A percentile compares a stretch with the other conserved stretches of the same genome.
Conservation (phyloP, 2,329 filamentous ascomycete species). For the Calonectria naviculata region DNA sequence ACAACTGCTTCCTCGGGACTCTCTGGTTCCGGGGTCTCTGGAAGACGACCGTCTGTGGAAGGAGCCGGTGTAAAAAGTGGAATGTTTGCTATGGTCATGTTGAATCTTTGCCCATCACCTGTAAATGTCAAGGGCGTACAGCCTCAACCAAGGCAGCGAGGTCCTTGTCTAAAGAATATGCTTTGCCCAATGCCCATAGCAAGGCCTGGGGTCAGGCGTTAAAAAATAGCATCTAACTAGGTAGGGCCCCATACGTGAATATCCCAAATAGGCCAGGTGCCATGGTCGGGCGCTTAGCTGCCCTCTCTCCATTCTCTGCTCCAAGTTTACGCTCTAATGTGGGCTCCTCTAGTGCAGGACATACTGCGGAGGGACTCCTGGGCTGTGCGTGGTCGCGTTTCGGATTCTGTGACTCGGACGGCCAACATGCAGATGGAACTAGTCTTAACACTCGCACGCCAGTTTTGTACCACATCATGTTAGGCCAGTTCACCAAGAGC, state of each 20-base stretch:
- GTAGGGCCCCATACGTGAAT: background rate
- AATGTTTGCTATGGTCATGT: background rate
- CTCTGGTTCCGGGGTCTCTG: background rate
- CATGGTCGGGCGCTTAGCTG: background rate
- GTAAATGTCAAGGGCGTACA: background rate
- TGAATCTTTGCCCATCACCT: background rate
- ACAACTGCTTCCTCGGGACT: background rate
- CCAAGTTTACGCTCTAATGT: background rate
- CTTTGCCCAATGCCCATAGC: background rate
- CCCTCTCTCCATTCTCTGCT: background rate
- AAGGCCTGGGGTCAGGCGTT: background rate
- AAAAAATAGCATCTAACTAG: background rate
- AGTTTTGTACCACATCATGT: slow-evolving; percentile 23
- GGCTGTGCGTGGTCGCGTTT: slow-evolving; percentile 27
- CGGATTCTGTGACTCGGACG: slow-evolving; percentile 12
- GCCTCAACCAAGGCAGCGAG: background rate
- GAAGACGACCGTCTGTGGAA: background rate
- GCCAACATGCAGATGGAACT: slow-evolving; percentile 32
- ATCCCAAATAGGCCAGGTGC: background rate
- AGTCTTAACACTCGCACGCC: slow-evolving; percentile 25
- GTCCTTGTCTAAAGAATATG: background rate
- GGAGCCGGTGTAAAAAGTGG: background rate
- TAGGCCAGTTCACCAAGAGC: background rate
- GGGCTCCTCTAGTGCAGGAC: background rate
- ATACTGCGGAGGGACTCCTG: background rate